Evolutionary conservation across 345 rosid genomes (phyloP).

Genomic region (Angophora floribunda): DNA sequence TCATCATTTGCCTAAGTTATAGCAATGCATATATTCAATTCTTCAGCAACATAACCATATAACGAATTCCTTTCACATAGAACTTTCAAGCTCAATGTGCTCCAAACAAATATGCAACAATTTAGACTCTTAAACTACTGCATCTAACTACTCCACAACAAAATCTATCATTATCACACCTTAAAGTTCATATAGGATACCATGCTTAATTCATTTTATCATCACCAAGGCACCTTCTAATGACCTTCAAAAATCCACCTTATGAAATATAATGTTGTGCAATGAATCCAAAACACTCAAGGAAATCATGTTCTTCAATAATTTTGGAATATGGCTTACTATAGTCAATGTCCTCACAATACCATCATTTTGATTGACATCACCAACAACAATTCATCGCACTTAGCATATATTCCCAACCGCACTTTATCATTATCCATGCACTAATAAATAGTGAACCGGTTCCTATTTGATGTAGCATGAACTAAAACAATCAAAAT

Average conservation of each 20-base stretch:
- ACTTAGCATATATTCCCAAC: neutral
- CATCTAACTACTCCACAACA: rapidly evolving
- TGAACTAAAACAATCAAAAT: neutral
- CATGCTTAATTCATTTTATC: neutral
- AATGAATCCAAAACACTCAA: neutral
- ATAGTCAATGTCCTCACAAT: neutral
- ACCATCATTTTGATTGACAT: neutral
- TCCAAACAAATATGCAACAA: neutral
- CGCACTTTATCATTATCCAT: neutral
- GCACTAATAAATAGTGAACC: neutral
- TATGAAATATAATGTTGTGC: neutral
- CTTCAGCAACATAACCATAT: neutral
- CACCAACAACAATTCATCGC: neutral
- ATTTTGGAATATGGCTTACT: neutral
- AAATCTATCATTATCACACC: neutral
- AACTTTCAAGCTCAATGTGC: neutral
- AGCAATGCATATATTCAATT: neutral
- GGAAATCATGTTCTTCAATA: neutral
- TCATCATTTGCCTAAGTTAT: neutral
- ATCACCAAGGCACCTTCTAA: neutral
- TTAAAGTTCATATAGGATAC: neutral
- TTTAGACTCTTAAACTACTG: neutral
- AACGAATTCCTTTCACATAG: neutral
- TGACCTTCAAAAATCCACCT: neutral
- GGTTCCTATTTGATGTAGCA: neutral